These are phyloP conservation scores for Carallia pectinifolia DNA, from an alignment of 345 rosid genomes.

Conservation along the genomic window DNA sequence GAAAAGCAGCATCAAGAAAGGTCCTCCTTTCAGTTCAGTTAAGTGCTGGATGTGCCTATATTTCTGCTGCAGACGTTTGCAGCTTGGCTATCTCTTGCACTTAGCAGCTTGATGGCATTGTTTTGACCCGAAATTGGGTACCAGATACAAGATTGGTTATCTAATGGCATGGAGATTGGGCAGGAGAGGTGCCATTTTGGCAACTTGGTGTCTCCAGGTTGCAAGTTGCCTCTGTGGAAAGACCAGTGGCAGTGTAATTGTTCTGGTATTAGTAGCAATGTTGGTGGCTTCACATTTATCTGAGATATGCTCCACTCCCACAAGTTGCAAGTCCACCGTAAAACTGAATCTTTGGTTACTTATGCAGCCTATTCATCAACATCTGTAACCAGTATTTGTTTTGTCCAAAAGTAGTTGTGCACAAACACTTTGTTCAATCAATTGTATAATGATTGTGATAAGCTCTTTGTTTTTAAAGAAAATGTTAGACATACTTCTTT, in stretches of 20 bases:
- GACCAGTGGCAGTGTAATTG: slow-evolving; percentile 70
- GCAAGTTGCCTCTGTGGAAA: slow-evolving; percentile 88
- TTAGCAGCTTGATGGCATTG: slow-evolving; percentile 56
- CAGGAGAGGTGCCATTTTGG: slow-evolving; percentile 71
- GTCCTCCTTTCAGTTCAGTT: not conserved
- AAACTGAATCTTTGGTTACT: slow-evolving; percentile 18
- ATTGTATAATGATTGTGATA: too few relatives aligned
- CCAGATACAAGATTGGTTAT: slow-evolving; percentile 76
- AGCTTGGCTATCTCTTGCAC: slow-evolving; percentile 14
- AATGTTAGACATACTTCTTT: too few relatives aligned
- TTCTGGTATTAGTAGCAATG: slow-evolving; percentile 58
- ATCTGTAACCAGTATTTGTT: not conserved
- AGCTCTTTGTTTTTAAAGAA: too few relatives aligned
- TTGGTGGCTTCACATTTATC: slow-evolving; percentile 82
- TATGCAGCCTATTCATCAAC: not conserved
- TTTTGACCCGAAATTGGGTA: slow-evolving; percentile 64
- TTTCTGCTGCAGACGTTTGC: too few relatives aligned
- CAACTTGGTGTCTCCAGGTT: slow-evolving; percentile 56
- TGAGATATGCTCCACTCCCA: slow-evolving; percentile 71
- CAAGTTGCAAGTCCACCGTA: slow-evolving; percentile 61
- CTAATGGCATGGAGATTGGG: slow-evolving; percentile 72
- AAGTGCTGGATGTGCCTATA: slow-evolving; percentile 42
- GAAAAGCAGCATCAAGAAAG: too few relatives aligned
- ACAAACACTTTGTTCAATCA: too few relatives aligned
- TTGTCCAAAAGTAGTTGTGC: too few relatives aligned